phyloP scores from a whole-genome alignment of 345 rosid species.

The Angophora floribunda region DNA sequence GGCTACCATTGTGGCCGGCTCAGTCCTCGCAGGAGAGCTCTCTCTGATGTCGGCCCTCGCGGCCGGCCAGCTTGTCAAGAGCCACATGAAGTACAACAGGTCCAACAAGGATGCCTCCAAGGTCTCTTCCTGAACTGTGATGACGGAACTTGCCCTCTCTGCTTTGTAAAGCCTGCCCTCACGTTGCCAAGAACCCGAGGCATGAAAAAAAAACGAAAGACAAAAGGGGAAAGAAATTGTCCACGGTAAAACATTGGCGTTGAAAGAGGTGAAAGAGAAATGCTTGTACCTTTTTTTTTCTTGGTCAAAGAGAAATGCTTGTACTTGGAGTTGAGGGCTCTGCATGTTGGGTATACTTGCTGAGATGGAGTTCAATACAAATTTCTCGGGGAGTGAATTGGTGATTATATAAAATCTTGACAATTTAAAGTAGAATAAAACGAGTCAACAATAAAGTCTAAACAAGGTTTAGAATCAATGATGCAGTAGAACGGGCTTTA shows the following conservation, averaged over 20 bases:
- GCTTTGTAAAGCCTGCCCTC: background rate
- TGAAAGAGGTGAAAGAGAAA: background rate
- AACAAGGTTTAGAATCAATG: no score
- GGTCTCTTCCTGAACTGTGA: background rate
- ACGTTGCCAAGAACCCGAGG: background rate
- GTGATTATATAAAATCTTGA: no score
- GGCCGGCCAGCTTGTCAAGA: constrained; percentile 24
- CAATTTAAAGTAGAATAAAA: no score
- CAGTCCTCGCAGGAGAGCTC: constrained; percentile 47
- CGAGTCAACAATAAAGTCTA: no score
- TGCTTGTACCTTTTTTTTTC: background rate
- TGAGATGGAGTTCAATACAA: background rate
- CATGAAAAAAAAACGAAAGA: background rate
- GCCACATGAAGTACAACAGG: constrained; percentile 36
- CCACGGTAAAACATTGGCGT: background rate
- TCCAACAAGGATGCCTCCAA: constrained; percentile 9
- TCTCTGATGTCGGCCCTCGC: constrained; percentile 43
- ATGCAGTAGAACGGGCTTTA: no score
- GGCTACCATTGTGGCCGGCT: constrained; percentile 37
- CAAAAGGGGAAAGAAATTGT: background rate
- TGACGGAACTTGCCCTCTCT: background rate
- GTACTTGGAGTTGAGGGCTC: background rate
- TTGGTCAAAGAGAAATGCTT: background rate
- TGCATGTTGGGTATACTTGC: background rate
- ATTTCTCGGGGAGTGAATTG: no score